Conservation (phyloP, 179 eudicot species). For the Drosera spatulata region DNA sequence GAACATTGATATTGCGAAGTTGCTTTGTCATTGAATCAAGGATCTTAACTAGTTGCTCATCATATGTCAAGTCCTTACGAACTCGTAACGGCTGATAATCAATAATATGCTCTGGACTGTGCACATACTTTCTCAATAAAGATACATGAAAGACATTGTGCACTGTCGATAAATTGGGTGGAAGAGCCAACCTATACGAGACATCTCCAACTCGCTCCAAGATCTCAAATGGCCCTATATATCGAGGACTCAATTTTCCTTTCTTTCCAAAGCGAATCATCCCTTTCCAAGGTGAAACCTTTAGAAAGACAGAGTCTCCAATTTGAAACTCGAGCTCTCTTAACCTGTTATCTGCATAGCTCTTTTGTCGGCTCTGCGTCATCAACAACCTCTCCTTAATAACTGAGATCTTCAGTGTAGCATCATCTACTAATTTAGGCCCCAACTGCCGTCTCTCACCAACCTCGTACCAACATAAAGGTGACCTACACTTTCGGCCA, state of each 20-base stretch:
- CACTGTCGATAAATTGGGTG: background rate
- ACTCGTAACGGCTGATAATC: background rate
- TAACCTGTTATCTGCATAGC: background rate
- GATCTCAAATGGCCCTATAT: background rate
- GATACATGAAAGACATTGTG: constrained; percentile 4
- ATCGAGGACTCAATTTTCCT: background rate
- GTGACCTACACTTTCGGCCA: background rate
- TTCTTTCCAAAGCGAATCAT: background rate
- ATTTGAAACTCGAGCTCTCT: background rate
- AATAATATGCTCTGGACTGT: background rate
- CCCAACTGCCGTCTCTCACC: background rate
- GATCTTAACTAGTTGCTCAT: background rate
- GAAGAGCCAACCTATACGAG: constrained; percentile 1
- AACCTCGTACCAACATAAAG: background rate
- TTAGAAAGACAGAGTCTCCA: background rate
- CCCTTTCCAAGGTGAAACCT: background rate
- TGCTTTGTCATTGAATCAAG: background rate
- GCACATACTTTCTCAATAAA: background rate
- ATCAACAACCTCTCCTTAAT: background rate
- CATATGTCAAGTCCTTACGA: background rate
- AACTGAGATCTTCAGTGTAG: background rate
- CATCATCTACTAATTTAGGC: background rate
- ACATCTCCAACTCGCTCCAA: background rate
- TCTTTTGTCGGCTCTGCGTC: background rate
- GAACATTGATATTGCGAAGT: background rate